Base-by-base conservation (phyloP, 169 alveolate genomes). In the Plasmodium billcollinsi region DNA sequence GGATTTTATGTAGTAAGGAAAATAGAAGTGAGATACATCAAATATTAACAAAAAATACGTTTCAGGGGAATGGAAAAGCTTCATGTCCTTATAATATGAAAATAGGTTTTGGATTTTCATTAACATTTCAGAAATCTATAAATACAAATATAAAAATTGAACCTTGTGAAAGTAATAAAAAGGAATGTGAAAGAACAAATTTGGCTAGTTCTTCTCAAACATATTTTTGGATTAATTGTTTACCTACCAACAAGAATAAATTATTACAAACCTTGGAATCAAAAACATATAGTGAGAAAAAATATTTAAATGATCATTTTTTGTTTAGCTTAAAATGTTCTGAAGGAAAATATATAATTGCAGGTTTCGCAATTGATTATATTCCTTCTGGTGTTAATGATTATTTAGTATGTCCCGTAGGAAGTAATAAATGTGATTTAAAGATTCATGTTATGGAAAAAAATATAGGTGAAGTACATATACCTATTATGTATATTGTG, bases 351-450 rank as follows among this genome's bases (percentile, higher is more conserved):
- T 86, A 59, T 56, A 86, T 86, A 39, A 86, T 86, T 59, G 69
- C 76, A 45, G 92, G 92, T 20, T 86, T 86, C 56, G 92, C 92
- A 20, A 69, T 86, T 15, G 92, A 86, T 71, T 86, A 72, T 47
- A 73, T 58, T 45, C 39, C 92, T 33, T 86, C 92, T 3, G 65
- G 56, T 26, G 21, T 50, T 24, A 45, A 58, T 5, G 78, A 73
- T 72, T 73, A 86, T 71, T 6, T 52, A 47, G 47, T 73, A 43
- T 86, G 92, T n/a, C 73, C 86, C 21, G 50, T 86, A n/a, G 92
- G 92, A 61, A 86, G 92, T 59, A 43, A 66, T 54, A 8, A 67
- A 20, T 86, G 92, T 62, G 92, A 86, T 49, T 18, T 86, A 15
- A 72, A 45, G 33, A 63, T 86, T 71, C 88, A 73, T 39, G 92